Base-by-base conservation (phyloP, 495 filamentous ascomycete species). In the Neurospora intermedia region DNA sequence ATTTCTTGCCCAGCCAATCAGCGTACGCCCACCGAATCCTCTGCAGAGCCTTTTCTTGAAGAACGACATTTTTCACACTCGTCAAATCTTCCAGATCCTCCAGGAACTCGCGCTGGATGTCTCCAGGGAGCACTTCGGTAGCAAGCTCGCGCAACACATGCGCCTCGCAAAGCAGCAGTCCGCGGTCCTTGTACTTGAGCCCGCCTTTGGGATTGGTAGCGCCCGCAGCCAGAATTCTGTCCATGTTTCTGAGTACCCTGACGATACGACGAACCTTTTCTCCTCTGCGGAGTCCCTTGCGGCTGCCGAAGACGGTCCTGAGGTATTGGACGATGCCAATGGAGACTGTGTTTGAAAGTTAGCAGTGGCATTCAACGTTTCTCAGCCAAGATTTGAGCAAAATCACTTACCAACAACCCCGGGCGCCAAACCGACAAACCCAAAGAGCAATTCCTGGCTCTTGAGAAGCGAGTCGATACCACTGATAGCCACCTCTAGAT, bases 401-500 rank as follows among this genome's bases (percentile, higher is more conserved):
- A 23, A n/a, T n/a, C 42, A 75, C 78, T 66, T 42, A 80, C 80
- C 80, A 69, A 99, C 82, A 16, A 97, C 85, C 4, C 96, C 94
- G 13, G 96, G 96, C 1, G 96, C 97, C 46, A 99, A 82, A 10
- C 94, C 94, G 66, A 99, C 89, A 78, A 99, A 97, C 78, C 94
- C 96, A 83, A 99, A 99, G 40, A 99, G 93, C 69, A 99, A 89
- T 78, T 99, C 95, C 78, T 99, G 96, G 76, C 93, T 97, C 83
- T 95, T 97, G 15, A 99, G 84, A 27, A 99, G 85, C 38, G 93
- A 83, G 81, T 99, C 94, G 71, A 99, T 98, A 16, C 96, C 96
- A 72, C 92, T 91, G 80, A 98, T 92, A 18, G 96, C 96, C 72
- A 99, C 90, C 81, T 99, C 96, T 10, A 98, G 91, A 76, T 99